A percentile compares a stretch with the other conserved stretches of the same genome.
These are phyloP conservation scores for Corinectria fuckeliana DNA, from an alignment of 2,329 filamentous ascomycete species.

Conservation along the genomic window DNA sequence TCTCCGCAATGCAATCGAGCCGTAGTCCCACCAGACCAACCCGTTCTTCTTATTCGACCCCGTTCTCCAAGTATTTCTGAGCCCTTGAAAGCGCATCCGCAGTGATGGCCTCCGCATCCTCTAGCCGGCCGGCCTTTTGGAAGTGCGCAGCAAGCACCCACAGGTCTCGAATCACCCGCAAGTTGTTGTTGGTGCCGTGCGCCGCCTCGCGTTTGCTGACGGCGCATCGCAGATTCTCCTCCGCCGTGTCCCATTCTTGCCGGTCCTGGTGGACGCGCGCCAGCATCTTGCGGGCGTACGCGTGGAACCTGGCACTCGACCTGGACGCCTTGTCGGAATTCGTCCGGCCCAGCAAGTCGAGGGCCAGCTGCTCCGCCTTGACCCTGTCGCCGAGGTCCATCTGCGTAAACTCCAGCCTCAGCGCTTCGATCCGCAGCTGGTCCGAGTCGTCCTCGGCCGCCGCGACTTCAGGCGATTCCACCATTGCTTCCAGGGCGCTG, in stretches of 20 bases:
- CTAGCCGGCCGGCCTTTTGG: conserved; percentile 39
- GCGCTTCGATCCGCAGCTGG: conserved; percentile 41
- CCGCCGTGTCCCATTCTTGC: conserved; percentile 42
- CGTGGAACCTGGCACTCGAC: conserved; percentile 45
- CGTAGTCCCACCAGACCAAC: background rate
- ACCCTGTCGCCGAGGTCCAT: conserved; percentile 45
- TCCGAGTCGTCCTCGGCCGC: conserved; percentile 29
- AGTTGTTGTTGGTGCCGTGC: conserved; percentile 43
- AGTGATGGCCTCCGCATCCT: conserved; percentile 38
- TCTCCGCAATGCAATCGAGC: background rate
- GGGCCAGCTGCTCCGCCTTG: conserved; percentile 42
- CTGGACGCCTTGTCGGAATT: conserved; percentile 30
- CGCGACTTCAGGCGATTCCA: conserved; percentile 16
- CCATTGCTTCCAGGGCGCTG: conserved; percentile 39
- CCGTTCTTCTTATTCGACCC: conserved; percentile 28
- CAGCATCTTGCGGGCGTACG: conserved; percentile 48
- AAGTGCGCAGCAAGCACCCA: conserved; percentile 47
- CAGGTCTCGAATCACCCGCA: conserved; percentile 48
- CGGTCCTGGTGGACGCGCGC: conserved; percentile 43
- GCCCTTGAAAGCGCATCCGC: conserved; percentile 44
- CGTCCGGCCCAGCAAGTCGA: conserved; percentile 39
- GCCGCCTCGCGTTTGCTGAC: conserved; percentile 45
- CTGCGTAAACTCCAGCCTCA: conserved; percentile 47
- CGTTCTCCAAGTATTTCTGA: conserved; percentile 38
- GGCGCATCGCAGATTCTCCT: conserved; percentile 43